These are phyloP conservation scores for Cercospora brassicicola DNA, from an alignment of 2,329 filamentous ascomycete species.

Conservation along the genomic window DNA sequence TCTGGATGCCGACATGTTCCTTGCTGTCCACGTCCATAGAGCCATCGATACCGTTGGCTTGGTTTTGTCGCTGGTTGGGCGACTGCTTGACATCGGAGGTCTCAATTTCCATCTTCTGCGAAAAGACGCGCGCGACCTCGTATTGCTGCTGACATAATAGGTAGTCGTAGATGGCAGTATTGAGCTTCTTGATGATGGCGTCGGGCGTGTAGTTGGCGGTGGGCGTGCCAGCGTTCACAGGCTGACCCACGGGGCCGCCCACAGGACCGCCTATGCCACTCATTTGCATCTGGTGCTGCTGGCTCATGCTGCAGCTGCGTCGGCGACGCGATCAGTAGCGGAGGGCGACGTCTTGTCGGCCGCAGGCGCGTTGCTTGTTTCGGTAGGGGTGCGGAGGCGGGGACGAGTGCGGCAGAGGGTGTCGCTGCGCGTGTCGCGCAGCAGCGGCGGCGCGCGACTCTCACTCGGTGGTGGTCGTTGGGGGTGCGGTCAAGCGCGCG, in stretches of 20 bases:
- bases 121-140: slow-evolving; percentile 75
- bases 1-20: slow-evolving; percentile 65
- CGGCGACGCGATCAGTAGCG: slow-evolving; percentile 12
- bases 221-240: slow-evolving; percentile 39
- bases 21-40: slow-evolving; percentile 78
- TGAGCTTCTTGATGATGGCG: slow-evolving; percentile 62
- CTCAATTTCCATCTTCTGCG: slow-evolving; percentile 51
- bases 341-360: background rate
- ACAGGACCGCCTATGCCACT: slow-evolving; percentile 63
- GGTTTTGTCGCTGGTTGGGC: slow-evolving; percentile 57
- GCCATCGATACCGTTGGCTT: slow-evolving; percentile 69
- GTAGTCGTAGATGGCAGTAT: slow-evolving; percentile 90
- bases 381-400: slow-evolving; percentile 3
- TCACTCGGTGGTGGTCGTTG: background rate
- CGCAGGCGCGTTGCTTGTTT: slow-evolving; percentile 1
- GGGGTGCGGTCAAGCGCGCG: background rate
- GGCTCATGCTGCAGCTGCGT: slow-evolving; percentile 49
- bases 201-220: slow-evolving; percentile 32
- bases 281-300: slow-evolving; percentile 65
- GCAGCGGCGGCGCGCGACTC: background rate
- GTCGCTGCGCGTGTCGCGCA: slow-evolving; percentile 6
- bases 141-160: slow-evolving; percentile 83
- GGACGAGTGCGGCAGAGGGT: background rate
- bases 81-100: slow-evolving; percentile 57
- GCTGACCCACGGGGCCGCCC: slow-evolving; percentile 53